phyloP scores from a whole-genome alignment of 371 early-diverging fungal genomes.

The Nematocida ironsii region DNA sequence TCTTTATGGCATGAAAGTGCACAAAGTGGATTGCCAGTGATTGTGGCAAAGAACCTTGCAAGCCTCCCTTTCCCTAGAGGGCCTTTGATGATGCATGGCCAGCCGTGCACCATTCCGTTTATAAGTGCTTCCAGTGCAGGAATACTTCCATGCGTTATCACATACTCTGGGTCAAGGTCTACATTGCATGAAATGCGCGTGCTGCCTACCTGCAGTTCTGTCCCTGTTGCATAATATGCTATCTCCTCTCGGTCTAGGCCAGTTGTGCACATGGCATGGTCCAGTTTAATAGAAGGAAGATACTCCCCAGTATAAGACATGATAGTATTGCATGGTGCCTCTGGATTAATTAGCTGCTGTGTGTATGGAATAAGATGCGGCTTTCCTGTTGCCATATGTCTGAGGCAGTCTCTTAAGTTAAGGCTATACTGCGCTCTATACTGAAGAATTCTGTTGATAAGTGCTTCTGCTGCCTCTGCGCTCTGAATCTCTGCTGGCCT shows the following conservation, averaged over 20 bases:
- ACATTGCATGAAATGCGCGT: conserved; percentile 17
- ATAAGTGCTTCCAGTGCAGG: conserved; percentile 28
- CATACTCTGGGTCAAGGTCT: conserved; percentile 28
- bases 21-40: conserved; percentile 73
- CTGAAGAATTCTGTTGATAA: conserved; percentile 59
- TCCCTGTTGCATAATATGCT: not conserved
- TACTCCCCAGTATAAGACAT: not conserved
- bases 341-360: not conserved
- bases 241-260: not conserved
- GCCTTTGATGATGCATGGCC: conserved; percentile 49
- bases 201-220: conserved; percentile 12
- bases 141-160: conserved; percentile 34
- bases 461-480: conserved; percentile 2
- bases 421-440: not conserved
- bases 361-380: conserved; percentile 30
- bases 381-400: conserved; percentile 50
- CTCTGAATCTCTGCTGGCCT: not conserved
- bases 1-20: conserved; percentile 93
- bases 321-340: not conserved
- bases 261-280: not conserved
- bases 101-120: conserved; percentile 24
- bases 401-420: conserved; percentile 45
- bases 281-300: not conserved
- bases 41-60: conserved; percentile 79
- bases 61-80: conserved; percentile 91